These are phyloP conservation scores for Umbilicaria muhlenbergii DNA, from an alignment of 495 filamentous ascomycete genomes.

Conservation along the genomic window DNA sequence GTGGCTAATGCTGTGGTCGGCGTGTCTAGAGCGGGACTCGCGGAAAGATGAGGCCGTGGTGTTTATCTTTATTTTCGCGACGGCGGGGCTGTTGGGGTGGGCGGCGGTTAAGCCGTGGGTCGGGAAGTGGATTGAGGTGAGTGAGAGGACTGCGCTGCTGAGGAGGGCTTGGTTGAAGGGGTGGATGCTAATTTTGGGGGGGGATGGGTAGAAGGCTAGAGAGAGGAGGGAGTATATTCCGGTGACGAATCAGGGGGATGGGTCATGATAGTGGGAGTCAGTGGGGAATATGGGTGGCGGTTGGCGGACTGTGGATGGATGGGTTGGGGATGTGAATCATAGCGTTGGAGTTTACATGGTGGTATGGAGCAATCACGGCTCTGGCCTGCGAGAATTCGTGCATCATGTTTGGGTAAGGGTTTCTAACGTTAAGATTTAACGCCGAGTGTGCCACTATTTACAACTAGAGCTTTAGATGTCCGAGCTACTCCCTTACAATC, in stretches of 20 bases:
- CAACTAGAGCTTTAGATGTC: too few relatives aligned
- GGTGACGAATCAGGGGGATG: slow-evolving; percentile 9
- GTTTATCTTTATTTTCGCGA: slow-evolving; percentile 79
- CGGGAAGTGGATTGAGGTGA: slow-evolving; percentile 39
- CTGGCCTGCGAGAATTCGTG: too few relatives aligned
- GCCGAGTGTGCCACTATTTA: too few relatives aligned
- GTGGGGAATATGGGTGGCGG: too few relatives aligned
- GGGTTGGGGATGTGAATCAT: too few relatives aligned
- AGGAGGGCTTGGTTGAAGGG: background rate
- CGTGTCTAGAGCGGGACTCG: slow-evolving; percentile 56
- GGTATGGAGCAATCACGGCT: too few relatives aligned
- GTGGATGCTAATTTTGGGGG: slow-evolving; percentile 2
- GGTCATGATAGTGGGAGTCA: background rate
- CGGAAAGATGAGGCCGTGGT: slow-evolving; percentile 83
- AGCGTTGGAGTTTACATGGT: too few relatives aligned
- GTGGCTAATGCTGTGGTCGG: slow-evolving; percentile 5
- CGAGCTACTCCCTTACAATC: too few relatives aligned
- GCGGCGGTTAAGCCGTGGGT: slow-evolving; percentile 56
- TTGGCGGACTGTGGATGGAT: too few relatives aligned
- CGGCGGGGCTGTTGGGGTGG: slow-evolving; percentile 67
- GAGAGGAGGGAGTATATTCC: slow-evolving; percentile 13
- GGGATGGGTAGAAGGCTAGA: slow-evolving; percentile 3
- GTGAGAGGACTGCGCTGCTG: slow-evolving; percentile 12
- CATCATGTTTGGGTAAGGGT: too few relatives aligned
- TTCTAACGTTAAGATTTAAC: too few relatives aligned